phyloP scores from a whole-genome alignment of 2,329 filamentous ascomycete species.

The Diaporthe ilicicola region DNA sequence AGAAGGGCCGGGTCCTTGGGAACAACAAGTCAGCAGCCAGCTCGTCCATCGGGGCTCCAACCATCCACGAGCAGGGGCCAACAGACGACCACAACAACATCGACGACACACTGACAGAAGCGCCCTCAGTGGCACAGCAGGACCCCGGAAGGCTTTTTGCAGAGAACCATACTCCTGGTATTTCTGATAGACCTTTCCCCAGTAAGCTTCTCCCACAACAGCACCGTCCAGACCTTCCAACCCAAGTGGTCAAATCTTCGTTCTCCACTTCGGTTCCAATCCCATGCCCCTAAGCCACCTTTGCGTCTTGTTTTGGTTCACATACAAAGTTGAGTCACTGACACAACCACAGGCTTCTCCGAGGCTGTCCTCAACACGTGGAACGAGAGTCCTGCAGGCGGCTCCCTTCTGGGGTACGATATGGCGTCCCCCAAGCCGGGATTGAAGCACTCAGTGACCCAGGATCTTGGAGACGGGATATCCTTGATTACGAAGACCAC shows the following conservation, averaged over 20 bases:
- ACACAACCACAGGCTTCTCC: constrained; percentile 31
- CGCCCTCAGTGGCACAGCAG: background rate
- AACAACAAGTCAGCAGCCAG: constrained; percentile 35
- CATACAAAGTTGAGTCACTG: background rate
- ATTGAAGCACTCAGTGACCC: constrained; percentile 42
- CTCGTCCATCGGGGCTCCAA: constrained; percentile 28
- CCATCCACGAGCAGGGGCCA: constrained; percentile 25
- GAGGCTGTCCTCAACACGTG: constrained; percentile 57
- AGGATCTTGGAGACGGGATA: constrained; percentile 48
- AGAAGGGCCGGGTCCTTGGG: constrained; percentile 40
- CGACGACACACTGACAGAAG: background rate
- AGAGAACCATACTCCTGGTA: background rate
- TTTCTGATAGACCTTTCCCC: background rate
- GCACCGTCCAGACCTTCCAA: background rate
- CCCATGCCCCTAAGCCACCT: background rate
- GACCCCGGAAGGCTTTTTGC: background rate
- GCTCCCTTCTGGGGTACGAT: constrained; percentile 31
- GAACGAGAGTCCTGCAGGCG: constrained; percentile 44
- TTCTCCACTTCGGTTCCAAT: background rate
- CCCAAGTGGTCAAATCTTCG: background rate
- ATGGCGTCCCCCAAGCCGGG: constrained; percentile 35
- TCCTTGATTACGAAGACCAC: constrained; percentile 54
- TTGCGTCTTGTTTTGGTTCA: background rate
- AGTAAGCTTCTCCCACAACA: constrained; percentile 16
- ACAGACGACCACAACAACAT: background rate